Evolutionary conservation across 2,329 filamentous ascomycete genomes (phyloP).

Genomic region (Thielaviopsis cerberus): DNA sequence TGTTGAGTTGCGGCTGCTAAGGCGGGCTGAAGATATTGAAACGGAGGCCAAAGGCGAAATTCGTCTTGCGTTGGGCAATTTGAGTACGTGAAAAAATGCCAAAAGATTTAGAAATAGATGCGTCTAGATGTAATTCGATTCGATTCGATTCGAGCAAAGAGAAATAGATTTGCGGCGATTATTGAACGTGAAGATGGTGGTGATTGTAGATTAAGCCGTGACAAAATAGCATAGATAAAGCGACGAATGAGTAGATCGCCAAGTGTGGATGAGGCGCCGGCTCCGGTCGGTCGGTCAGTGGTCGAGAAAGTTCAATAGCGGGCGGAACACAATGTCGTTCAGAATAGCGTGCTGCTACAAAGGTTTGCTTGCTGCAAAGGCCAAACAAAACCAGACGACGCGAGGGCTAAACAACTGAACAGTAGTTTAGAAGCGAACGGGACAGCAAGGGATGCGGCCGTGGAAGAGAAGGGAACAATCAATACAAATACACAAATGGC

Average conservation of each 20-base stretch:
- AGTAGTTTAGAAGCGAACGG: background rate
- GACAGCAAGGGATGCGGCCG: background rate
- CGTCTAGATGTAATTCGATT: background rate
- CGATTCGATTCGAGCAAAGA: background rate
- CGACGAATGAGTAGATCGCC: background rate
- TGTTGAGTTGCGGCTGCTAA: background rate
- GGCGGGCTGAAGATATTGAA: background rate
- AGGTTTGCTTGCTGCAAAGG: background rate
- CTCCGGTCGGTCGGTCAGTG: background rate
- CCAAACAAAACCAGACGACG: background rate
- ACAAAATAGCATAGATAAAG: background rate
- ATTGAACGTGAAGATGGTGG: background rate
- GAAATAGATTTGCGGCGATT: background rate
- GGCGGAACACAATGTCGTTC: background rate
- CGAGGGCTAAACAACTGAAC: background rate
- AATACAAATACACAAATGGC: background rate
- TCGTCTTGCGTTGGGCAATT: background rate
- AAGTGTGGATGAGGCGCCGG: background rate
- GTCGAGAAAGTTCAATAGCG: background rate
- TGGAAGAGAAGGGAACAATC: background rate
- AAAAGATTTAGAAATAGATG: background rate
- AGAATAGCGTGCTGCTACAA: background rate
- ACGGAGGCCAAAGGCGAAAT: background rate
- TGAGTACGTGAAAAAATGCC: background rate
- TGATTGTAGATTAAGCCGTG: background rate